phyloP scores from a whole-genome alignment of 768 basidiomycete genomes.

The Termitomyces sp. region DNA sequence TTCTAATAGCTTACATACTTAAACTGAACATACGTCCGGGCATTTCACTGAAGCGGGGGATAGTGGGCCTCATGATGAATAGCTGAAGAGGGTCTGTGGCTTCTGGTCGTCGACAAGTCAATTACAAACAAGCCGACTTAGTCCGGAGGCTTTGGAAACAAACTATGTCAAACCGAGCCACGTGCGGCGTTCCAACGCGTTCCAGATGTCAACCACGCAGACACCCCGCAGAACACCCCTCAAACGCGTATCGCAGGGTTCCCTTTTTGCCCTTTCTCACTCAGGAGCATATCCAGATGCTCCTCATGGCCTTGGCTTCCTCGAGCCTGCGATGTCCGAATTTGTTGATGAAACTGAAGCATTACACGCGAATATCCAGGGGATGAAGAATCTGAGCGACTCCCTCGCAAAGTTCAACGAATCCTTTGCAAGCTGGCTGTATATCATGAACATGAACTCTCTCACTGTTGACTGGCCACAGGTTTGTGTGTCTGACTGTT shows the following conservation, averaged over 20 bases:
- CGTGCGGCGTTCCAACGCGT: conserved; percentile 11
- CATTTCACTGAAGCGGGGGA: conserved; percentile 65
- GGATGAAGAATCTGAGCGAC: conserved; percentile 63
- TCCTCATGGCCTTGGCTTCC: conserved; percentile 78
- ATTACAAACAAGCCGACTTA: conserved; percentile 12
- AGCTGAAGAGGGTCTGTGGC: conserved; percentile 10
- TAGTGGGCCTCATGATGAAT: conserved; percentile 54
- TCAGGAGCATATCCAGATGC: conserved; percentile 70
- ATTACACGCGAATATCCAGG: conserved; percentile 69
- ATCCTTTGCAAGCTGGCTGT: conserved; percentile 86
- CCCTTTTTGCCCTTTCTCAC: conserved; percentile 78
- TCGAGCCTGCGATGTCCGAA: conserved; percentile 79
- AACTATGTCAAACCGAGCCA: conserved; percentile 23
- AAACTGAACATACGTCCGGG: conserved; percentile 61
- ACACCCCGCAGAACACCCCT: conserved; percentile 77
- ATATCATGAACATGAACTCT: conserved; percentile 91
- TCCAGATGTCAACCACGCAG: conserved; percentile 20
- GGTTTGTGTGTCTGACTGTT: conserved; percentile 31
- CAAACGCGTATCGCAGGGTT: conserved; percentile 86
- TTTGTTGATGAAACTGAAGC: conserved; percentile 85
- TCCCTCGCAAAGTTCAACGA: conserved; percentile 87
- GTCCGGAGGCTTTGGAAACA: conserved; percentile 14
- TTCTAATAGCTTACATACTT: neutral
- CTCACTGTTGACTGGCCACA: conserved; percentile 92
- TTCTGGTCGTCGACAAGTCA: conserved; percentile 11